Evolutionary conservation across 148 eudicot species (phyloP), one percentile per base, ranked within the genome.

Genomic region (Camellia granthamiana): DNA sequence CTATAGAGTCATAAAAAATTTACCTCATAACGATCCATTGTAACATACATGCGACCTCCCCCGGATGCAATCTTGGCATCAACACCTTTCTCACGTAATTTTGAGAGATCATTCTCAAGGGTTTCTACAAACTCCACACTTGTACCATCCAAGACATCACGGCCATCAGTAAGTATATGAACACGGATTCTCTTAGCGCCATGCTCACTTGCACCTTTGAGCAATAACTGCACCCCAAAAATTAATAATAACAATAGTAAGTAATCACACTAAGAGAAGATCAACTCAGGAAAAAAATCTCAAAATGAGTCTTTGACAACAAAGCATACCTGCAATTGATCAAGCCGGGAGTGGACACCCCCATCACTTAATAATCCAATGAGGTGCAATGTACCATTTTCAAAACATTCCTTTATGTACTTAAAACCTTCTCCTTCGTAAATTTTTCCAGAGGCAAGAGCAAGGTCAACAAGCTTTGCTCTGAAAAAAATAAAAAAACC

Each of bases 1-100:
- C 2, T 70, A 70, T 38, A 4, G 18, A 19, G 47, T 70, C n/a
- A 60, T 21, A 9, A 79, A 30, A 72, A n/a, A 66, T 83, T 79
- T 75, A 93, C 97, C 95, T 93, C 95, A 81, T 93, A 91, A 38
- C 97, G 97, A 80, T 93, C 97, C 97, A 93, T 88, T 14, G 97
- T 90, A 41, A 91, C 95, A 79, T 91, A 85, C 95, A 93, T 93
- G 23, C 95, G 90, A 55, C 97, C 95, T 80, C 97, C 97, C 83
- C 97, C 97, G 65, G 95, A 93, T 78, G 97, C 97, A 42, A 93
- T 64, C 79, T 84, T 78, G 7, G 95, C 95, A 88, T 93, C 97
- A 77, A 93, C 74, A 72, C 97, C 97, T 75, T 89, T 88, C 49
- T 74, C 89, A 51, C 95, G 90, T 44, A 93, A 81, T 43, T 88